These are phyloP conservation scores for Tricladium varicosporioides DNA, from an alignment of 2,329 filamentous ascomycete species.

Conservation along the genomic window DNA sequence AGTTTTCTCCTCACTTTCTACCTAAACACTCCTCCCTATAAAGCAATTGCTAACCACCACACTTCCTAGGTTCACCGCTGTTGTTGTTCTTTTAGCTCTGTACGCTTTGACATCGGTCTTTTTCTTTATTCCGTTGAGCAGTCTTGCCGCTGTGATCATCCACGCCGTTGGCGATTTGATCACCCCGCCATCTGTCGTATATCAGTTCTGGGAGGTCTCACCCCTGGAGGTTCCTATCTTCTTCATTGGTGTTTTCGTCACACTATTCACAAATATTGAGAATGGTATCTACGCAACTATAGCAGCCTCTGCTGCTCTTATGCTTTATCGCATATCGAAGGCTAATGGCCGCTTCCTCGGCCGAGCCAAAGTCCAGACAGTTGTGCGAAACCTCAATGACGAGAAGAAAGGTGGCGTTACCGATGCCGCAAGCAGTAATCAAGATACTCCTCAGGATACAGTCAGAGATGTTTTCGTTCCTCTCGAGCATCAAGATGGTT, in stretches of 20 bases:
- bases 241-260: conserved; percentile 87
- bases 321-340: conserved; percentile 81
- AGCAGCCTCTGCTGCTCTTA: conserved; percentile 69
- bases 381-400: conserved; percentile 43
- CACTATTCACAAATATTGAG: conserved; percentile 85
- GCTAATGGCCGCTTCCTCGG: conserved; percentile 83
- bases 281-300: conserved; percentile 90
- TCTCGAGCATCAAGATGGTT: conserved; percentile 82
- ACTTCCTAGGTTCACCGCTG: conserved; percentile 83
- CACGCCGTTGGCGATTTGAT: conserved; percentile 93
- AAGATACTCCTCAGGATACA: conserved; percentile 43
- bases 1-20: no score
- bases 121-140: conserved; percentile 85
- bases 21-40: no score
- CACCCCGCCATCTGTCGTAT: conserved; percentile 85
- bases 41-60: no score
- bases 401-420: conserved; percentile 65
- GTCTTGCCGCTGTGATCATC: conserved; percentile 86
- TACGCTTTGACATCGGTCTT: conserved; percentile 87
- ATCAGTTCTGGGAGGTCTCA: conserved; percentile 92
- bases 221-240: conserved; percentile 90
- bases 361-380: conserved; percentile 77
- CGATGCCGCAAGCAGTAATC: conserved; percentile 28
- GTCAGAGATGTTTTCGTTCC: conserved; percentile 81
- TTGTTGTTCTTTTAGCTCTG: conserved; percentile 83